Base-by-base conservation (phyloP, 1,284 basidiomycete species). In the Mycena citricolor region DNA sequence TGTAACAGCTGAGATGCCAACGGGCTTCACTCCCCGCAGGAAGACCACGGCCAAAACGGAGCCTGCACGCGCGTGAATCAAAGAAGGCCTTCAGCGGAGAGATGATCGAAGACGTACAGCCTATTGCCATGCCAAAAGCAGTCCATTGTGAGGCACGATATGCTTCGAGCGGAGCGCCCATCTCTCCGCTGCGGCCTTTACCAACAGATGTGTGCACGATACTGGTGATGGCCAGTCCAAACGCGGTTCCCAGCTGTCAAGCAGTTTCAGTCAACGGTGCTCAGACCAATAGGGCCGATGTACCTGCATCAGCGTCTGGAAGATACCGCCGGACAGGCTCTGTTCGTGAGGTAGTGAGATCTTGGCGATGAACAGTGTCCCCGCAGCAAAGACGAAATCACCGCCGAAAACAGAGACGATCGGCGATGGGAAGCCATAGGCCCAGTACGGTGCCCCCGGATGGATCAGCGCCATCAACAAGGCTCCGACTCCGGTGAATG, bases 61-160 rank as follows among this genome's bases (percentile, higher is more conserved):
- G 35, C 76, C 82, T 83, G 22, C n/a, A n/a, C n/a, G n/a, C n/a
- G n/a, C n/a, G n/a, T n/a, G n/a, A n/a, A n/a, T n/a, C n/a, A n/a
- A n/a, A n/a, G n/a, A n/a, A n/a, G n/a, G n/a, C n/a, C n/a, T n/a
- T n/a, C n/a, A n/a, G n/a, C n/a, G n/a, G n/a, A n/a, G 17, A 16
- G 11, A 23, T n/a, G n/a, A n/a, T n/a, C n/a, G 11, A 23, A 21
- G 8, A 41, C 49, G 22, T 29, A 51, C 50, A 52, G 8, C 47
- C 38, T 43, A 52, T 32, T 4, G 46, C 40, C 38, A 52, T 48
- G 6, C 38, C 77, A 51, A 82, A 83, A 8, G 64, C 63, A 0
- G 75, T 71, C 83, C 83, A 89, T 53, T 83, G 76, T 6, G 84
- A 83, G 12, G 75, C 71, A 34, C 69, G 65, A 57, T 85, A 88